Conservation (phyloP, 1,139 yeast genomes). For the Taphrina flavorubra region DNA sequence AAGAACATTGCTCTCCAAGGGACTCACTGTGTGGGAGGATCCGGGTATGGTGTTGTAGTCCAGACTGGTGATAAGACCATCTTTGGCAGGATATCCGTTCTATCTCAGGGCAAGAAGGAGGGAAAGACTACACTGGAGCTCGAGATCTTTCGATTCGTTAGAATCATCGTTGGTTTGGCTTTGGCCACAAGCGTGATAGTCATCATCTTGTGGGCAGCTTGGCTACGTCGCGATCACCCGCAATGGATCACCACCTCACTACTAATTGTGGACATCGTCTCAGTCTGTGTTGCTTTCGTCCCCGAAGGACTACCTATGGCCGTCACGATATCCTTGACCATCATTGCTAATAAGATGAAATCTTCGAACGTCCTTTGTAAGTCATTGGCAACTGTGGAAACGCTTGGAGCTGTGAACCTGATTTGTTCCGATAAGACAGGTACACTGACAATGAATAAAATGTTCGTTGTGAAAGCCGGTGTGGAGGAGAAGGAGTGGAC, state of each 20-base stretch:
- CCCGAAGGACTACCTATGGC: constrained; percentile 64
- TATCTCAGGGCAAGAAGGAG: constrained; percentile 54
- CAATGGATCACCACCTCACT: constrained; percentile 57
- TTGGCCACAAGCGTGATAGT: constrained; percentile 56
- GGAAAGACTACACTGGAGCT: constrained; percentile 58
- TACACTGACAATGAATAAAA: constrained; percentile 81
- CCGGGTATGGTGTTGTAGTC: constrained; percentile 58
- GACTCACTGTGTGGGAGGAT: constrained; percentile 58
- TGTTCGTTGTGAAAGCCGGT: constrained; percentile 69
- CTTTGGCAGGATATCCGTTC: constrained; percentile 59
- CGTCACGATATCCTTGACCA: constrained; percentile 71
- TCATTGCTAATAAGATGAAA: constrained; percentile 98
- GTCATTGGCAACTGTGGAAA: constrained; percentile 90
- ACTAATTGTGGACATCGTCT: constrained; percentile 53
- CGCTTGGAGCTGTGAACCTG: constrained; percentile 98
- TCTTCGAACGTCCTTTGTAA: constrained; percentile 93
- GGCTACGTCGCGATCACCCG: constrained; percentile 55
- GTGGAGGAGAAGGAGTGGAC: constrained; percentile 72
- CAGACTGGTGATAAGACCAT: constrained; percentile 59
- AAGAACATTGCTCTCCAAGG: constrained; percentile 60
- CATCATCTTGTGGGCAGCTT: constrained; percentile 60
- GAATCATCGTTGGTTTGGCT: constrained; percentile 54
- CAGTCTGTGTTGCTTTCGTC: constrained; percentile 61
- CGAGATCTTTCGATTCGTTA: constrained; percentile 58
- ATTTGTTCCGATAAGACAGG: constrained; percentile 98